phyloP scores from a whole-genome alignment of 495 filamentous ascomycete species.

The Xylaria longipes region DNA sequence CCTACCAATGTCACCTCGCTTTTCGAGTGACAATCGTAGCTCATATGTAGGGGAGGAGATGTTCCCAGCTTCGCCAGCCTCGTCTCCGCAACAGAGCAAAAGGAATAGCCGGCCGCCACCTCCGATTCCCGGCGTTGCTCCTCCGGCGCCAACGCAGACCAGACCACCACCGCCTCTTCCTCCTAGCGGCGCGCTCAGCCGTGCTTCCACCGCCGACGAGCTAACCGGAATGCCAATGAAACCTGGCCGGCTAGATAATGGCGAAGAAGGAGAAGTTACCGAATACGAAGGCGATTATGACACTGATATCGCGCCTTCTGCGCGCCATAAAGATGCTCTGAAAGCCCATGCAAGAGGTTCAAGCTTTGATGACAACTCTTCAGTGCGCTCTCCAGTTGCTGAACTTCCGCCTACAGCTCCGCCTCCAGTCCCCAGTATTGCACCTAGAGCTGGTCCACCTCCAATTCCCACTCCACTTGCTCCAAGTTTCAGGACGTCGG shows the following conservation, averaged over 20 bases:
- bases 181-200: slow-evolving; percentile 61
- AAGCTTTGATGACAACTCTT: slow-evolving; percentile 64
- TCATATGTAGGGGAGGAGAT: slow-evolving; percentile 57
- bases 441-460: slow-evolving; percentile 58
- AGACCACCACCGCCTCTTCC: slow-evolving; percentile 83
- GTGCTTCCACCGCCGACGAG: slow-evolving; percentile 67
- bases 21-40: slow-evolving; percentile 55
- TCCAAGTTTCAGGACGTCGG: slow-evolving; percentile 57
- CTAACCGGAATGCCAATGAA: slow-evolving; percentile 46
- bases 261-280: slow-evolving; percentile 78
- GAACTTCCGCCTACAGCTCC: slow-evolving; percentile 52
- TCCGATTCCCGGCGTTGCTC: slow-evolving; percentile 56
- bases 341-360: slow-evolving; percentile 81
- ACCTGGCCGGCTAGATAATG: slow-evolving; percentile 61
- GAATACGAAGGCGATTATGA: slow-evolving; percentile 99
- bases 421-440: slow-evolving; percentile 51
- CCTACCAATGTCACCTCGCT: slow-evolving; percentile 61
- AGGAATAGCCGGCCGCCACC: slow-evolving; percentile 59
- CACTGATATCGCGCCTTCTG: slow-evolving; percentile 92
- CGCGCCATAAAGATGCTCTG: slow-evolving; percentile 87
- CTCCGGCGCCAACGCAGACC: slow-evolving; percentile 60
- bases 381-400: slow-evolving; percentile 54
- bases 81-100: slow-evolving; percentile 50
- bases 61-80: slow-evolving; percentile 53
- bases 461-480: slow-evolving; percentile 65